Evolutionary conservation across 805 yeast species (phyloP).

Genomic region (Kluyveromyces siamensis): DNA sequence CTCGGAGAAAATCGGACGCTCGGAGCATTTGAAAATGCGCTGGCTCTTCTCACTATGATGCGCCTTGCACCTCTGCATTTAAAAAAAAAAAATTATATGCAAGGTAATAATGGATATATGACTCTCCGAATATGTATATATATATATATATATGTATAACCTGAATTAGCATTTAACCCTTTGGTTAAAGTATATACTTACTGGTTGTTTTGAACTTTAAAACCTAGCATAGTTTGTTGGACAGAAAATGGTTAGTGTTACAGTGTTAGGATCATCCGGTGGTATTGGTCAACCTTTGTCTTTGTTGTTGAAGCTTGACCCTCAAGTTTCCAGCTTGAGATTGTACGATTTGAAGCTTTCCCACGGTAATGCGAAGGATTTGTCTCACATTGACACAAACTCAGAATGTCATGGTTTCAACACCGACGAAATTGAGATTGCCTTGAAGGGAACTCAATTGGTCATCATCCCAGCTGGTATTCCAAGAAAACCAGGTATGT

Average conservation of each 20-base stretch:
- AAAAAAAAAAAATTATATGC: no score
- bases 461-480: slow-evolving; percentile 88
- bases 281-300: slow-evolving; percentile 74
- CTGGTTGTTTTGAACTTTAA: no score
- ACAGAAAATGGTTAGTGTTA: slow-evolving; percentile 40
- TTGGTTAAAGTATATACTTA: no score
- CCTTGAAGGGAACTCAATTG: slow-evolving; percentile 72
- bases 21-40: neutral
- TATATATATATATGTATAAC: no score
- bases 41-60: no score
- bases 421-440: slow-evolving; percentile 55
- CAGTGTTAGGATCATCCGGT: slow-evolving; percentile 80
- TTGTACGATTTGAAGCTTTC: slow-evolving; percentile 69
- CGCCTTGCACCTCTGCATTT: no score
- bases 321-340: slow-evolving; percentile 59
- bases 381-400: slow-evolving; percentile 71
- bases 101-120: no score
- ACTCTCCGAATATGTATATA: no score
- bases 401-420: slow-evolving; percentile 59
- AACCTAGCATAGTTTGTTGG: no score
- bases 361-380: slow-evolving; percentile 75
- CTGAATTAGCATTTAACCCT: no score
- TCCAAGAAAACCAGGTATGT: slow-evolving; percentile 86
- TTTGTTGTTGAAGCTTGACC: slow-evolving; percentile 59
- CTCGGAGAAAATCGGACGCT: neutral